Evolutionary conservation across 768 basidiomycete species (phyloP), one percentile per base, ranked within the genome.

Genomic region (Rhodotorula toruloides): DNA sequence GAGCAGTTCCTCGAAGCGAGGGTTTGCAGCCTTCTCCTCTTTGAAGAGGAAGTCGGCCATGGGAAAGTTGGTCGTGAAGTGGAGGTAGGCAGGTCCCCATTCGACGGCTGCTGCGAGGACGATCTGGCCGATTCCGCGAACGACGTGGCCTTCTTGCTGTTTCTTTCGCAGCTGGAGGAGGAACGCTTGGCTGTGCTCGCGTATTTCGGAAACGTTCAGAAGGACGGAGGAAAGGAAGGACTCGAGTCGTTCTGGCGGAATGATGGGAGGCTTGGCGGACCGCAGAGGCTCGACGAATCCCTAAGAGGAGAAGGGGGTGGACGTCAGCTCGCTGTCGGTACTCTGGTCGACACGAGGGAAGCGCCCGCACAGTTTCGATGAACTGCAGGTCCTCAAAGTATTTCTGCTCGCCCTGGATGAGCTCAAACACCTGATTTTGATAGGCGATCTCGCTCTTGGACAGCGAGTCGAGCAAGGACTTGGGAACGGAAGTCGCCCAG

Each of bases 141-240:
- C 89, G 58, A 96, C 83, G 0, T 88, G 87, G 0, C 83, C 84
- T 75, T 96, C 91, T 39, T 87, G 83, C 75, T 97, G 91, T 37
- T 91, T 85, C 47, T 91, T 87, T 72, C 87, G 85, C 79, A 97
- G 83, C 7, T 88, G 84, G 73, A 93, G 90, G 22, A 97, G 81
- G n/a, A 96, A 81, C 17, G 85, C 82, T 37, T 85, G 82, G 73
- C 88, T 90, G 74, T 88, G 87, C 75, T 89, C 87, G 25, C 89
- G 84, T n/a, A 98, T 80, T 67, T 90, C 89, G 9, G 88, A 81
- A 46, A 93, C 85, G 75, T 96, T 96, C 55, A 88, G 86, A 69
- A 98, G 93, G 7, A 93, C 87, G 40, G 90, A 87, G 49, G 90
- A 88, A 55, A 96, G 86, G 77, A 97, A 94, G 40, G 87, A 84